Evolutionary conservation across 257 asterid genomes (phyloP).

Genomic region (Anisodus acutangulus): DNA sequence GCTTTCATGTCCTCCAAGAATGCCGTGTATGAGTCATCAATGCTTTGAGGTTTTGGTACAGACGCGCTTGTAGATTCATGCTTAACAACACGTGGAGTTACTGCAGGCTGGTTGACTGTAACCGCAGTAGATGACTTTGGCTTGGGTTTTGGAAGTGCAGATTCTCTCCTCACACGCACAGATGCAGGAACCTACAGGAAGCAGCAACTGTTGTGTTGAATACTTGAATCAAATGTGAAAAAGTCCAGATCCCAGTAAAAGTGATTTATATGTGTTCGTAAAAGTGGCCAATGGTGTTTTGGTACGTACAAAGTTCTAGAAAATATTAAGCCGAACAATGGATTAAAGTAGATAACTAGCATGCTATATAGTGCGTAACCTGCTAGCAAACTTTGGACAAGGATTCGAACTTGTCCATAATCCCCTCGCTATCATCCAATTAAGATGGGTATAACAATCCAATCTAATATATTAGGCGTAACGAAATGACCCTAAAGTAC

Average conservation of each 20-base stretch:
- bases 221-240: neutral
- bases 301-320: neutral
- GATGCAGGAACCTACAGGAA: slow-evolving; percentile 85
- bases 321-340: neutral
- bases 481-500: neutral
- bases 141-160: slow-evolving; percentile 66
- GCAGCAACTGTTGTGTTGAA: neutral
- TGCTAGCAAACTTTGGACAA: neutral
- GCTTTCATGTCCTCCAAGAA: slow-evolving; percentile 96
- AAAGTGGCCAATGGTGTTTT: neutral
- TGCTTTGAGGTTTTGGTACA: slow-evolving; percentile 67
- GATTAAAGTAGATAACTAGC: neutral
- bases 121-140: slow-evolving; percentile 52
- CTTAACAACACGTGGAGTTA: slow-evolving; percentile 49
- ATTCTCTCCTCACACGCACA: slow-evolving; percentile 86
- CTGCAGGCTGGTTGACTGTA: slow-evolving; percentile 50
- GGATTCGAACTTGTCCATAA: neutral
- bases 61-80: slow-evolving; percentile 50
- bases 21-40: slow-evolving; percentile 85
- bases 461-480: neutral
- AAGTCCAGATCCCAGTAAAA: neutral
- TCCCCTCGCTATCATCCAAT: slow-evolving; percentile 7
- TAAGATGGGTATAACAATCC: too few species aligned
- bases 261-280: neutral
- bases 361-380: neutral